Conservation (phyloP, 805 yeast genomes). For the Wickerhamiella shivajii region DNA sequence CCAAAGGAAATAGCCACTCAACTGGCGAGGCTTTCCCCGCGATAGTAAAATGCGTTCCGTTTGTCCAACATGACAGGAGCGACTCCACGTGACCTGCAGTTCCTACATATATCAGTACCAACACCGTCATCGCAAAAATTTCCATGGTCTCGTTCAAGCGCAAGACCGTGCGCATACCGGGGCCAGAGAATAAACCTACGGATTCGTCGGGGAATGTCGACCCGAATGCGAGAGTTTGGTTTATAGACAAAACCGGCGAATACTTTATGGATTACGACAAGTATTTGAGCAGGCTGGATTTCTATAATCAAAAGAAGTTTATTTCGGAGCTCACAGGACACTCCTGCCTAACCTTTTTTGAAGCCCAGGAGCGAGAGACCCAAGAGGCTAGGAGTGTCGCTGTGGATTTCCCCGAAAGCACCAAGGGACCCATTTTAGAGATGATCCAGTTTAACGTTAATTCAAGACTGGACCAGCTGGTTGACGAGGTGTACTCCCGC, state of each 20-base stretch:
- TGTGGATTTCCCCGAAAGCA: constrained; percentile 72
- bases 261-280: constrained; percentile 72
- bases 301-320: constrained; percentile 44
- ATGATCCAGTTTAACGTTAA: constrained; percentile 68
- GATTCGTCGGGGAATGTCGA: too few species aligned
- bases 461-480: constrained; percentile 71
- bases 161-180: constrained; percentile 22
- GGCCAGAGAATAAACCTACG: constrained; percentile 17
- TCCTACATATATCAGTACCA: too few species aligned
- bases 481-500: constrained; percentile 66
- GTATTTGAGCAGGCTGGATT: constrained; percentile 38
- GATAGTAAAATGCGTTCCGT: too few species aligned
- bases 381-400: constrained; percentile 42
- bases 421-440: constrained; percentile 83
- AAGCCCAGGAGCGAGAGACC: constrained; percentile 66
- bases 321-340: constrained; percentile 95
- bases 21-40: too few species aligned
- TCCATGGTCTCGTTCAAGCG: constrained; percentile 28
- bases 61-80: too few species aligned
- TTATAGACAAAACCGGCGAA: constrained; percentile 72
- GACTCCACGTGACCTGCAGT: too few species aligned
- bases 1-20: too few species aligned
- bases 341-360: constrained; percentile 78
- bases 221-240: constrained; percentile 51
- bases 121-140: too few species aligned